These are phyloP conservation scores for Nitzschia sp. DNA, from an alignment of 108 stramenopile species.

Conservation along the genomic window DNA sequence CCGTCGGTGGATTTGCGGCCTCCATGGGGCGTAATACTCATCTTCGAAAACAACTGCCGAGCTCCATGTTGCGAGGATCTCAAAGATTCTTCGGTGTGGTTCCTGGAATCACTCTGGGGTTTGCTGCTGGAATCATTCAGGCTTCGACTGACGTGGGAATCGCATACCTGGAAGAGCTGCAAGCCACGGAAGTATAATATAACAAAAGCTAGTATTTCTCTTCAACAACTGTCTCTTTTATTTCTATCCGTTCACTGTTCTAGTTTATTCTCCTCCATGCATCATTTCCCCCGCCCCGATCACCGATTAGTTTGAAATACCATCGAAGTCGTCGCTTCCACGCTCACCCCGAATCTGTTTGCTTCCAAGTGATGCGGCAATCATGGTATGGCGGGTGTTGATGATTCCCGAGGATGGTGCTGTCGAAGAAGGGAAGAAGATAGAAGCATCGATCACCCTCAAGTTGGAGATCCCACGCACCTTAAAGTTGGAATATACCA, in stretches of 20 bases:
- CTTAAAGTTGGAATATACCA: not conserved
- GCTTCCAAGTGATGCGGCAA: not conserved
- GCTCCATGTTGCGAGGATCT: slow-evolving; percentile 4
- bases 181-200: not conserved
- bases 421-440: not conserved
- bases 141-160: slow-evolving; percentile 22
- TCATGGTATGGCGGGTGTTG: not conserved
- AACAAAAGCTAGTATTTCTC: not conserved
- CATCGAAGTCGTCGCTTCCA: too few species aligned
- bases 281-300: not conserved
- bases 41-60: slow-evolving; percentile 8
- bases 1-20: slow-evolving; percentile 23
- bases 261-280: not conserved
- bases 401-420: not conserved
- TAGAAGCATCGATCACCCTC: not conserved
- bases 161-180: slow-evolving; percentile 13
- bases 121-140: slow-evolving; percentile 23
- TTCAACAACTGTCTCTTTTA: not conserved
- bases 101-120: slow-evolving; percentile 29
- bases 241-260: not conserved
- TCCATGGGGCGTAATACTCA: slow-evolving; percentile 23
- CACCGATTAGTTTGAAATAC: not conserved
- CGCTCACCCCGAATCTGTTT: not conserved
- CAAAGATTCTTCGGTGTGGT: slow-evolving; percentile 21
- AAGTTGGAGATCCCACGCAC: not conserved